Base-by-base conservation (phyloP, 441 rosid species). In the Flueggea neowawraea region DNA sequence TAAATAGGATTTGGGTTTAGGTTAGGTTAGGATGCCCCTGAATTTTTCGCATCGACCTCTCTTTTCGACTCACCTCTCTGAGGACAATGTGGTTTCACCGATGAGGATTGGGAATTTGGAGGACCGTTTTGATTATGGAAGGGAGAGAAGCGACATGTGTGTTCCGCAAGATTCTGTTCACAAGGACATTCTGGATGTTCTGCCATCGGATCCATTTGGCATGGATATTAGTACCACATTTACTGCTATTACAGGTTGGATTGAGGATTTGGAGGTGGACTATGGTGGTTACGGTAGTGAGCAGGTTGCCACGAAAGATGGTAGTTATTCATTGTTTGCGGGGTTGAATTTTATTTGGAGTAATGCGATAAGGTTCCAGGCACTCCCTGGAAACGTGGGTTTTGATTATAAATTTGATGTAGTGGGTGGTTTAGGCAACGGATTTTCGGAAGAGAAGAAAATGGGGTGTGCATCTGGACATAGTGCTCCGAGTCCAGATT, bases 161-260 rank as follows among this genome's bases (percentile, higher is more conserved):
- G 79, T 78, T 60, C 71, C 91, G 6, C 92, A 81, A 71, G 96
- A 89, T 39, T 77, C 93, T 1, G 71, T 82, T 74, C 81, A 91
- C 17, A 78, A 77, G 43, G 97, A 91, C 61, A 82, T 95, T 69
- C 79, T 91, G 54, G 98, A 94, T 73, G 81, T 89, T 77, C 71
- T 95, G 86, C 99, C 99, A 0, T 81, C 96, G 0, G 99, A 95
- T 91, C 99, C 99, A 2, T 95, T 95, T 63, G 98, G 89, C 47
- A 95, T 95, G 99, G 92, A 86, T 62, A 91, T 95, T 43, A 81
- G 72, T 70, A 77, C 83, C 49, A 84, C 99, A 12, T 76, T 95
- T 62, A 91, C 96, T 0, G 97, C 97, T 0, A 79, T 89, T 41
- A 80, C 90, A 4, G 91, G 97, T 45, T 91, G 93, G 96, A 95